Base-by-base conservation (phyloP, 2,329 filamentous ascomycete genomes). In the Sclerotiophoma versabilis region DNA sequence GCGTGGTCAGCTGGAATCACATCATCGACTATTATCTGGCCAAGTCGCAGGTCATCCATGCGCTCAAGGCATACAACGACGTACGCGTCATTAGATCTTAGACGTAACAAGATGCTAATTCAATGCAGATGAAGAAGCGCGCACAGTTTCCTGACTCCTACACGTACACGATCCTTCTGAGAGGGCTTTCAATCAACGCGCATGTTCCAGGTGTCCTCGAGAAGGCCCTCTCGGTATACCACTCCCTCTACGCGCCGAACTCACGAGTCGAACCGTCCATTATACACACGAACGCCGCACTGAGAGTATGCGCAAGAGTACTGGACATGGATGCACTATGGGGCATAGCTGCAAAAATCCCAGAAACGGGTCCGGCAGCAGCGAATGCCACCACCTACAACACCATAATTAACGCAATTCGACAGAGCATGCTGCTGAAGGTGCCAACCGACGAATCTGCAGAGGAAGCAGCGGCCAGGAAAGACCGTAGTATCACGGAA, bases 1-100 rank as follows among this genome's bases (percentile, higher is more conserved):
- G 89, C 59, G 79, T 84, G 4, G 92, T 96, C 53, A 87, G 89
- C 54, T 99, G 93, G 93, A 98, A 98, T 75, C 85, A 90, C 69
- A 75, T 96, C 37, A 87, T 99, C 51, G 83, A 88, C 52, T 86
- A 92, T 73, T 80, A 85, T 58, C 77, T 97, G 72, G 76, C 82
- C 34, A 79, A 85, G 20, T 80, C 84, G 34, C 81, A 82, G 45
- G 74, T 92, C 27, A 81, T 82, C 55, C 77, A 80, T 17, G 93
- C 90, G 15, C 76, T 96, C 52, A 92, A 90, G 76, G 80, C 92
- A n/a, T 97, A 87, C 78, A 96, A 97, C 74, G 93, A 98, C 74
- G 89, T 90, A 74, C 59, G 80, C 54, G 30, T 20, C 2, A 11
- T 19, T 26, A 3, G 46, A 22, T 22, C 29, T 23, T 12, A 14